Evolutionary conservation across 2,329 filamentous ascomycete species (phyloP).

Genomic region (Neonectria neomacrospora): DNA sequence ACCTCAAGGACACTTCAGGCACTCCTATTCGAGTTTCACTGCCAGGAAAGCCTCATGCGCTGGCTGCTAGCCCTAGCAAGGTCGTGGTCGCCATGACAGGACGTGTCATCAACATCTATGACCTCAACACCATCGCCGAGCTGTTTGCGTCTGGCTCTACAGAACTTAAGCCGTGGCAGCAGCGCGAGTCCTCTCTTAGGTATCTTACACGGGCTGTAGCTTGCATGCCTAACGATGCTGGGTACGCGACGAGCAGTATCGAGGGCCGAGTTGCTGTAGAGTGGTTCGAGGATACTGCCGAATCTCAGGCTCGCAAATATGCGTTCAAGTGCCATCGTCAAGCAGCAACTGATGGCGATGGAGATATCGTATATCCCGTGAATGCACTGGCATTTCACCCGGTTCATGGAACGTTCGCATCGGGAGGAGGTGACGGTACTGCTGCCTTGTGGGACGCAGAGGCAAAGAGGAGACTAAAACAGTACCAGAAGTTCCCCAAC

Average conservation of each 20-base stretch:
- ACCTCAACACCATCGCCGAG: constrained; percentile 74
- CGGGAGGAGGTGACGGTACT: constrained; percentile 88
- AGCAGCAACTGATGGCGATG: constrained; percentile 68
- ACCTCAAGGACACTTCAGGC: constrained; percentile 64
- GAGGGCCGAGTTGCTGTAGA: constrained; percentile 96
- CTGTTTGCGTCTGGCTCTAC: constrained; percentile 59
- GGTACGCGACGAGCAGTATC: constrained; percentile 92
- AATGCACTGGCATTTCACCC: constrained; percentile 92
- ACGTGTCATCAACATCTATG: constrained; percentile 94
- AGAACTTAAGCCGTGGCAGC: constrained; percentile 84
- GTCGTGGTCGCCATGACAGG: constrained; percentile 96
- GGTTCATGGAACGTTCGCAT: constrained; percentile 84
- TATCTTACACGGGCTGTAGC: constrained; percentile 94
- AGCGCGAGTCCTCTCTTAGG: constrained; percentile 91
- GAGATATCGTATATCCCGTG: constrained; percentile 89
- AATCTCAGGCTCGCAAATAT: constrained; percentile 93
- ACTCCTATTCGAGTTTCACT: constrained; percentile 74
- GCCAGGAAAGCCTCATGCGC: constrained; percentile 88
- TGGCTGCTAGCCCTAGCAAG: constrained; percentile 81
- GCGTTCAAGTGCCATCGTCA: constrained; percentile 99
- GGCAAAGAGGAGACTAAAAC: constrained; percentile 87
- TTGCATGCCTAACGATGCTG: constrained; percentile 96
- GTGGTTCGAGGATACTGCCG: constrained; percentile 91
- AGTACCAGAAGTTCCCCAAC: constrained; percentile 86
- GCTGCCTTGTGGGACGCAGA: constrained; percentile 95